Conservation (phyloP, 148 eudicot species). For the Chenopodium berlandieri region DNA sequence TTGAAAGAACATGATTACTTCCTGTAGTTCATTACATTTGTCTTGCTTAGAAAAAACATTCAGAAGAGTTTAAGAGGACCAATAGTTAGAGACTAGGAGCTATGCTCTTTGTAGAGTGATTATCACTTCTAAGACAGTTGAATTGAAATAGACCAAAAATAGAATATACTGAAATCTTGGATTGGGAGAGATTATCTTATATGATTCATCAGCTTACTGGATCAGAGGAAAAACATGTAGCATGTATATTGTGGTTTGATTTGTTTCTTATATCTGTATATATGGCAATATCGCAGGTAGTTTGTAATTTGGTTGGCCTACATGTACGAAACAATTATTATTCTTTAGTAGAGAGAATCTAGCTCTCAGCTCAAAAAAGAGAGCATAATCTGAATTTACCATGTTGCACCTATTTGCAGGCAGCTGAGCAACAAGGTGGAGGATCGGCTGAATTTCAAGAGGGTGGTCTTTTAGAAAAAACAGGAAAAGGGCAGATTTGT, state of each 20-base stretch:
- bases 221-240: not conserved
- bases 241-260: not conserved
- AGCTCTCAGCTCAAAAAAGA: not conserved
- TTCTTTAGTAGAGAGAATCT: not conserved
- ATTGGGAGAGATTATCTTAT: not conserved
- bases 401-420: conserved; percentile 35
- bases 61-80: not conserved
- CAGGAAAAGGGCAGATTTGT: conserved; percentile 46
- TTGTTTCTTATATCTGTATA: not conserved
- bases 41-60: not conserved
- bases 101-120: not conserved
- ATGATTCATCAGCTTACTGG: not conserved
- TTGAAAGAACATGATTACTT: not conserved
- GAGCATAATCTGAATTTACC: not conserved
- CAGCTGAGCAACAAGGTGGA: conserved; percentile 58
- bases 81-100: not conserved
- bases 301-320: not conserved
- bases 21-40: not conserved
- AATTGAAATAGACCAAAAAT: not conserved
- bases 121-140: not conserved
- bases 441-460: conserved; percentile 69
- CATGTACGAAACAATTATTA: not conserved
- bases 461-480: conserved; percentile 48
- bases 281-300: not conserved
- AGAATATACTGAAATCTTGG: not conserved